phyloP scores from a whole-genome alignment of 2,329 filamentous ascomycete genomes.

The Arthrobotrys sphaeroides region DNA sequence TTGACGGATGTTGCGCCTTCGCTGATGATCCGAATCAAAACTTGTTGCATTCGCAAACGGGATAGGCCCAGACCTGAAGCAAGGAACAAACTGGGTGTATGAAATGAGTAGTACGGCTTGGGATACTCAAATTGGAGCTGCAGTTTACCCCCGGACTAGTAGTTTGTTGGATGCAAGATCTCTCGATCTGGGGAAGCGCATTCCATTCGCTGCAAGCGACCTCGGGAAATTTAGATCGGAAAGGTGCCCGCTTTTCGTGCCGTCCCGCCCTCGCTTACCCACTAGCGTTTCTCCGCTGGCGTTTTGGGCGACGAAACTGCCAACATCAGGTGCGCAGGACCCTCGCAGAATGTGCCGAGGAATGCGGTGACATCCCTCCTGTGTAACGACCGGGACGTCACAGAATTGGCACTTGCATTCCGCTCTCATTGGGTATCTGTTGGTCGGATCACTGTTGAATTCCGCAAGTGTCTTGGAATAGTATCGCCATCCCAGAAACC shows the following conservation, averaged over 20 bases:
- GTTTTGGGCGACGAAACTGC: background rate
- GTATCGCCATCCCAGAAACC: background rate
- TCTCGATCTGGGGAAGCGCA: background rate
- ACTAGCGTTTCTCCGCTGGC: background rate
- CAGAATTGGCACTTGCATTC: background rate
- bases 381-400: background rate
- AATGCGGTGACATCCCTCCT: slow-evolving; percentile 4
- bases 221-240: slow-evolving; percentile 2
- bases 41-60: background rate
- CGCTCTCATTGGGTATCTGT: background rate
- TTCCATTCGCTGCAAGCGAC: slow-evolving; percentile 18
- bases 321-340: background rate
- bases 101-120: background rate
- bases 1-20: background rate
- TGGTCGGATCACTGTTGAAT: background rate
- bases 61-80: background rate
- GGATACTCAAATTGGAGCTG: background rate
- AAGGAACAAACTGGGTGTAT: background rate
- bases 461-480: background rate
- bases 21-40: background rate
- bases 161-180: slow-evolving; percentile 1
- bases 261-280: slow-evolving; percentile 29
- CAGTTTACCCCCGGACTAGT: too few relatives aligned
- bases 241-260: background rate
- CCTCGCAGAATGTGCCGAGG: background rate